Conservation (phyloP, 352 stramenopile genomes). For the Phytophthora crassamura region DNA sequence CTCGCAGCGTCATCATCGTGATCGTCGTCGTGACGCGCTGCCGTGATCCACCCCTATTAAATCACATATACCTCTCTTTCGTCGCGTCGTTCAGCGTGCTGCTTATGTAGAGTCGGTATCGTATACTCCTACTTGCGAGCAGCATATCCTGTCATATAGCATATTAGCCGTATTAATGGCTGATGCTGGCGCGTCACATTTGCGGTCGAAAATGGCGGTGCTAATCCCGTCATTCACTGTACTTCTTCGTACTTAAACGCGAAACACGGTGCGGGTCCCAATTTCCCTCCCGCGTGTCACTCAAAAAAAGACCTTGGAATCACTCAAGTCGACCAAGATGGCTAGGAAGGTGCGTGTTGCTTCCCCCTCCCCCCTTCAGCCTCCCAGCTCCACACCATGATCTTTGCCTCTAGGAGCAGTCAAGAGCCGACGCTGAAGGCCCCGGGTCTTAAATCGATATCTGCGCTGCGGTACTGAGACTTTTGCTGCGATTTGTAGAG, state of each 20-base stretch:
- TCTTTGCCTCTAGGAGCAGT: not conserved
- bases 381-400: too few relatives aligned
- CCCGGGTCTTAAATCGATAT: constrained; percentile 1
- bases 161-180: not conserved
- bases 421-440: too few relatives aligned
- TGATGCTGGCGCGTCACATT: constrained; percentile 26
- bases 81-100: not conserved
- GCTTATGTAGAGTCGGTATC: not conserved
- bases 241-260: constrained; percentile 3
- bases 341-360: constrained; percentile 40
- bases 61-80: not conserved
- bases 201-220: not conserved
- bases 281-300: constrained; percentile 27
- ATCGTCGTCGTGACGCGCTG: constrained; percentile 8
- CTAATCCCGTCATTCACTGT: not conserved
- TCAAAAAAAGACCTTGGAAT: constrained; percentile 2
- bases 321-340: constrained; percentile 20
- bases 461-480: constrained; percentile 15
- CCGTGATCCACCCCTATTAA: not conserved
- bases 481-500: constrained; percentile 31
- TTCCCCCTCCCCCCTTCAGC: not conserved
- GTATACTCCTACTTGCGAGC: not conserved
- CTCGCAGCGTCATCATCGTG: constrained; percentile 17
- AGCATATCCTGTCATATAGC: not conserved
- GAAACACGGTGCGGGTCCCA: not conserved